Evolutionary conservation across 768 basidiomycete genomes (phyloP).

Genomic region (Phanerodontia chrysosporium): DNA sequence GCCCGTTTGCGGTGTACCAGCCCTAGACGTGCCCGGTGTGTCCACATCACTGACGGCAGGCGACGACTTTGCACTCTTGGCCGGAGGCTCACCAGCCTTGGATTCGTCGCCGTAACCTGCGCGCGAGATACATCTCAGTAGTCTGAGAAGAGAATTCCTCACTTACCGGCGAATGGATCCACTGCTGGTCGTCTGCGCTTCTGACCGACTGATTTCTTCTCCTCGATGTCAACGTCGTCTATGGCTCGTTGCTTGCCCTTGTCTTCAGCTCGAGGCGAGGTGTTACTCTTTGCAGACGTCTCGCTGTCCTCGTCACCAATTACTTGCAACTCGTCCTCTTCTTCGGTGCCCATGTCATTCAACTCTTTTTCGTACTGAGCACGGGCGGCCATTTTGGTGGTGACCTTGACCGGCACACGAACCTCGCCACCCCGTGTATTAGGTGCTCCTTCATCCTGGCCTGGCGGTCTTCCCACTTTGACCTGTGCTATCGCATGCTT

Average conservation of each 20-base stretch:
- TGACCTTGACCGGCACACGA: constrained; percentile 51
- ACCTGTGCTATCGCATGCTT: constrained; percentile 75
- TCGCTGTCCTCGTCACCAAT: constrained; percentile 33
- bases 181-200: constrained; percentile 51
- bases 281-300: constrained; percentile 29
- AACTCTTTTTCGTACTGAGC: constrained; percentile 58
- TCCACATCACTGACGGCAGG: constrained; percentile 3
- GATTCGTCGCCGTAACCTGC: constrained; percentile 31
- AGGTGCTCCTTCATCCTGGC: constrained; percentile 15
- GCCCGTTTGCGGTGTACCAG: constrained; percentile 19
- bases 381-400: constrained; percentile 70
- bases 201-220: constrained; percentile 7
- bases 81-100: constrained; percentile 3
- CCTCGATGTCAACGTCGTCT: neutral
- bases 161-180: constrained; percentile 67
- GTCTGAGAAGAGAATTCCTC: constrained; percentile 16
- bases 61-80: constrained; percentile 14
- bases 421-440: constrained; percentile 8
- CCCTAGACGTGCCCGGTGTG: constrained; percentile 9
- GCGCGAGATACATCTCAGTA: constrained; percentile 8
- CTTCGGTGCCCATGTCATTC: constrained; percentile 38
- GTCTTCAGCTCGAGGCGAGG: constrained; percentile 19
- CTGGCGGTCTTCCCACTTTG: constrained; percentile 23
- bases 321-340: constrained; percentile 37
- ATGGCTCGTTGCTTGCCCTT: constrained; percentile 19